phyloP scores from a whole-genome alignment of 345 rosid species.

The Litchi chinensis region DNA sequence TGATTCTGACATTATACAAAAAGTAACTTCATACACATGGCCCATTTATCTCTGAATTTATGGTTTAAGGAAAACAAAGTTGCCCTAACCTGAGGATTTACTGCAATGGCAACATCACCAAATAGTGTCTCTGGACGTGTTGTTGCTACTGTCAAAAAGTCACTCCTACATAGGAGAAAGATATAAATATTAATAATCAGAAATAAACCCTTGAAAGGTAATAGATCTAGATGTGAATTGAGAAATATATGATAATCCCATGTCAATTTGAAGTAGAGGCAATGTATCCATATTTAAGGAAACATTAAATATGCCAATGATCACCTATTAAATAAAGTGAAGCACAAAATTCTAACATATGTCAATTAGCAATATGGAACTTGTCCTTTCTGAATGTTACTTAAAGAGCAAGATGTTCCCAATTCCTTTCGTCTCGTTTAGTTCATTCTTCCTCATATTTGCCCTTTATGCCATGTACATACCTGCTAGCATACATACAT shows the following conservation, averaged over 20 bases:
- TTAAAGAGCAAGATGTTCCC: neutral
- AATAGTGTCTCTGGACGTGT: conserved; percentile 98
- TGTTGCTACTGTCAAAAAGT: conserved; percentile 87
- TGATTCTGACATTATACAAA: neutral
- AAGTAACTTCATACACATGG: neutral
- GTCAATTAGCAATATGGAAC: neutral
- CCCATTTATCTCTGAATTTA: conserved; percentile 3
- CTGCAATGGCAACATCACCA: conserved; percentile 96
- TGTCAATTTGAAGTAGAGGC: neutral
- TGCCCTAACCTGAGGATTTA: conserved; percentile 75
- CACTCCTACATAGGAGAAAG: conserved; percentile 55
- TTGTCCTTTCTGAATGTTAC: neutral
- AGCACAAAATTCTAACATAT: neutral
- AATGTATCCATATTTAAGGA: neutral
- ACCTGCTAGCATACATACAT: neutral
- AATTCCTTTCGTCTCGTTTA: neutral
- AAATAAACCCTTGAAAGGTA: conserved; percentile 1
- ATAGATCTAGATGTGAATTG: neutral
- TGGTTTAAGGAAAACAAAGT: conserved; percentile 3
- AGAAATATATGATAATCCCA: neutral
- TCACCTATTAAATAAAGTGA: neutral
- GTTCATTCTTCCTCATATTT: neutral
- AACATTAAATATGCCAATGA: neutral
- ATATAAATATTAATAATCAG: conserved; percentile 24
- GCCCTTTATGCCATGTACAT: neutral